Base-by-base conservation (phyloP, 192 early-diverging fungal genomes). In the Martensiomyces pterosporus region DNA sequence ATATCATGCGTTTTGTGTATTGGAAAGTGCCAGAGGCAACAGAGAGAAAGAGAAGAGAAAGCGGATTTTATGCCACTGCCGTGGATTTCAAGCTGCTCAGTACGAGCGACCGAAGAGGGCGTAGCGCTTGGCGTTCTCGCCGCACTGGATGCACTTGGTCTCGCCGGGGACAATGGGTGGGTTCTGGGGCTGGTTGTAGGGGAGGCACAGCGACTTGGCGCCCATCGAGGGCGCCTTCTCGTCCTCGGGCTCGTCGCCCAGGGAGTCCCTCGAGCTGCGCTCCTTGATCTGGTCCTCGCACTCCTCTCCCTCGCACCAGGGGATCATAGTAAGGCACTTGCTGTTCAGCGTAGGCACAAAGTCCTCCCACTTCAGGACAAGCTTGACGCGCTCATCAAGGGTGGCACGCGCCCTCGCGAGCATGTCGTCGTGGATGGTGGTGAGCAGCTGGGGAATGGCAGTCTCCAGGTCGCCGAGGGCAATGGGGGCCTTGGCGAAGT, bases 141-240 rank as follows among this genome's bases (percentile, higher is more conserved):
- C 88, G 52, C 90, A 92, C 39, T 81, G 80, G 60, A 83, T 52
- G 66, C 95, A 99, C 81, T 93, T 93, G 25, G 90, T 91, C 47
- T 83, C 81, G 52, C 90, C 92, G 27, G 80, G 80, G 40, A 85
- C 68, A 37, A 98, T 80, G 3, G 87, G 80, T 43, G 81, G 87
- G 39, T 95, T 82, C 9, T 74, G 73, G 49, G 97, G 94, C 83
- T 99, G 94, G 39, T 84, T 78, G 61, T 90, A 90, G 19, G 97
- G 97, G 70, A 95, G 88, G 72, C 97, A 99, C 23, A 99, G 84
- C 5, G 94, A 93, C 76, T 99, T 99, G 52, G 97, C 97, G 46
- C 97, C 97, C 97, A 99, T 99, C 15, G 94, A 96, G 26, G 97
- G 97, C 44, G 92, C 97, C 77, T 88, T 87, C 29, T 97, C 94